A percentile compares a stretch with the other conserved stretches of the same genome.
Evolutionary conservation across 1,284 basidiomycete genomes (phyloP).

Genomic region (Hymenochaete sp.): DNA sequence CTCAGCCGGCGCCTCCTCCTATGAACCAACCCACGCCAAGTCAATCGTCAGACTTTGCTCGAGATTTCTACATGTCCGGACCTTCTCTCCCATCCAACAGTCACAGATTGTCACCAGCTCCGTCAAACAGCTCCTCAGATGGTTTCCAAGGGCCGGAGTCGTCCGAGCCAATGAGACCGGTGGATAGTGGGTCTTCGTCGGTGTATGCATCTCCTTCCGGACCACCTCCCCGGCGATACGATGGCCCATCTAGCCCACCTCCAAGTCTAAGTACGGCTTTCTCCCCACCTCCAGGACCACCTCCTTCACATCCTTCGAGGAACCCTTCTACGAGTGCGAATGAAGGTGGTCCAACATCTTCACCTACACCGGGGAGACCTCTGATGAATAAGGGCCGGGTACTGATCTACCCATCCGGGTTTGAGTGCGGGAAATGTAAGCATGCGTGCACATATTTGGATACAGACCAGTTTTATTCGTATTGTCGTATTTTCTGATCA

Average conservation of each 20-base stretch:
- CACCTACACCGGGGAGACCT: slow-evolving; percentile 56
- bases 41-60: slow-evolving; percentile 45
- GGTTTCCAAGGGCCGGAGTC: slow-evolving; percentile 4
- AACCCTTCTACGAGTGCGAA: slow-evolving; percentile 25
- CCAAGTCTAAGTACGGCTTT: slow-evolving; percentile 17
- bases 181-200: neutral
- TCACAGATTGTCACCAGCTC: slow-evolving; percentile 7
- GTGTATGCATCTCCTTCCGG: slow-evolving; percentile 23
- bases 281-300: slow-evolving; percentile 25
- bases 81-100: neutral
- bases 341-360: slow-evolving; percentile 51
- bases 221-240: slow-evolving; percentile 19
- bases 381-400: slow-evolving; percentile 49
- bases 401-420: slow-evolving; percentile 57
- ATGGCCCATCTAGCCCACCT: neutral
- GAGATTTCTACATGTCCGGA: slow-evolving; percentile 43
- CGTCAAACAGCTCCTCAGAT: slow-evolving; percentile 6
- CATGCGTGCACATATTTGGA: slow-evolving; percentile 26
- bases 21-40: slow-evolving; percentile 18
- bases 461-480: too few relatives aligned
- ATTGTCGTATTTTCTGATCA: neutral
- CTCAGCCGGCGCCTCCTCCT: neutral
- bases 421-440: slow-evolving; percentile 51
- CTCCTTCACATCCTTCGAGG: slow-evolving; percentile 22
- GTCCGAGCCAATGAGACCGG: slow-evolving; percentile 5